Conservation (phyloP, 192 early-diverging fungal genomes). For the Chytriomyces hyalinus region DNA sequence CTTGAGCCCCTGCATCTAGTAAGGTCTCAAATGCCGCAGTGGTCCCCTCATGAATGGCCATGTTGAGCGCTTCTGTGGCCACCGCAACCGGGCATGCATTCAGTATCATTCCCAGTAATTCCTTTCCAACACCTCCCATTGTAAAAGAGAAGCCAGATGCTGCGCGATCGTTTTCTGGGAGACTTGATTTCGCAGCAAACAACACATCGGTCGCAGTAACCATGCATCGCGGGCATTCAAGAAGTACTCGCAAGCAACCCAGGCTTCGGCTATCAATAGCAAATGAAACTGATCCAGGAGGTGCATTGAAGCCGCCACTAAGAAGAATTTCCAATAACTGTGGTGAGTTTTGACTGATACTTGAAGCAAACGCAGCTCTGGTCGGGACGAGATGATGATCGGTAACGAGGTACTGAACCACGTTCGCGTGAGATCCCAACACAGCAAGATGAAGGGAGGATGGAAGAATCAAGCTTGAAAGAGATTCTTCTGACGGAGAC, state of each 20-base stretch:
- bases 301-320: neutral
- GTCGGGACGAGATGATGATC: neutral
- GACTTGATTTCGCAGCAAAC: slow-evolving; percentile 17
- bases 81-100: neutral
- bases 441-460: slow-evolving; percentile 15
- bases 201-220: slow-evolving; percentile 24
- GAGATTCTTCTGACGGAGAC: neutral
- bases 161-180: neutral
- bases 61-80: slow-evolving; percentile 23
- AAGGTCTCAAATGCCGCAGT: neutral
- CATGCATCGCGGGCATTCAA: neutral
- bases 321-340: slow-evolving; percentile 3
- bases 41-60: slow-evolving; percentile 24
- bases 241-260: slow-evolving; percentile 5
- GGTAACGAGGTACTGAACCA: neutral
- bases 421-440: neutral
- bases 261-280: slow-evolving; percentile 17
- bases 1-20: neutral
- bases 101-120: neutral
- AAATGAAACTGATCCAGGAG: slow-evolving; percentile 21
- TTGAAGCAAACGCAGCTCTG: slow-evolving; percentile 28
- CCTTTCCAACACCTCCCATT: neutral
- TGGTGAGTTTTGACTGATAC: neutral
- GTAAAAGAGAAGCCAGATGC: neutral
- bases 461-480: neutral